These are phyloP conservation scores for Cavenderia fasciculata DNA, from an alignment of 78 protist species.

Conservation along the genomic window DNA sequence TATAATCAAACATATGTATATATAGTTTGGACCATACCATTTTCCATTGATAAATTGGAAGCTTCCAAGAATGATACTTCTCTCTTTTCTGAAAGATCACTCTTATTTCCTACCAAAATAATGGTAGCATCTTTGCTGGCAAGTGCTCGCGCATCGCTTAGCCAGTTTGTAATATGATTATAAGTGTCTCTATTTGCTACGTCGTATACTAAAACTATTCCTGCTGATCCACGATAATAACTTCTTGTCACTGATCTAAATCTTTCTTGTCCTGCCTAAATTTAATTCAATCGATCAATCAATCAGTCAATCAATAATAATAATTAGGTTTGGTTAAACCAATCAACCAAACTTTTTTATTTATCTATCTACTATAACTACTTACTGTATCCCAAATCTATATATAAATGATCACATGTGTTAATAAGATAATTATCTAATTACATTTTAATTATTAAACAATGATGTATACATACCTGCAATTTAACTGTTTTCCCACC, in stretches of 20 bases:
- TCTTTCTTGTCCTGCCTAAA: conserved; percentile 78
- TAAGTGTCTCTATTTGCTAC: conserved; percentile 80
- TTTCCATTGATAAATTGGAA: conserved; percentile 83
- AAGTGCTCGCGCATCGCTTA: conserved; percentile 85
- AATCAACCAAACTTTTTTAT: too few relatives aligned
- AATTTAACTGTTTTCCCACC: conserved; percentile 83
- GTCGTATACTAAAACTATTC: conserved; percentile 93
- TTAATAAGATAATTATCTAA: too few relatives aligned
- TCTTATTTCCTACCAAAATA: conserved; percentile 87
- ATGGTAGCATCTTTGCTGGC: conserved; percentile 79
- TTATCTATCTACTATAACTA: too few relatives aligned
- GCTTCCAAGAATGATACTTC: conserved; percentile 85
- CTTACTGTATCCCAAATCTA: conserved; percentile 40
- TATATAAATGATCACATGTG: too few relatives aligned
- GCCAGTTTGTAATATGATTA: conserved; percentile 91
- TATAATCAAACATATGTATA: background rate
- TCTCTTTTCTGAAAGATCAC: conserved; percentile 78
- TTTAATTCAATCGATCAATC: too few relatives aligned
- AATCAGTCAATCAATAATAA: too few relatives aligned
- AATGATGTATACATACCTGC: conserved; percentile 84
- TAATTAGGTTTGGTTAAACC: too few relatives aligned
- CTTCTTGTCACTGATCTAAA: conserved; percentile 83
- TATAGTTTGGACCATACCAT: conserved; percentile 32
- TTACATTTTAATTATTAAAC: background rate
- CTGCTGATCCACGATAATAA: conserved; percentile 95